Base-by-base conservation (phyloP, 2,329 filamentous ascomycete species). In the Fusarium xylarioides region DNA sequence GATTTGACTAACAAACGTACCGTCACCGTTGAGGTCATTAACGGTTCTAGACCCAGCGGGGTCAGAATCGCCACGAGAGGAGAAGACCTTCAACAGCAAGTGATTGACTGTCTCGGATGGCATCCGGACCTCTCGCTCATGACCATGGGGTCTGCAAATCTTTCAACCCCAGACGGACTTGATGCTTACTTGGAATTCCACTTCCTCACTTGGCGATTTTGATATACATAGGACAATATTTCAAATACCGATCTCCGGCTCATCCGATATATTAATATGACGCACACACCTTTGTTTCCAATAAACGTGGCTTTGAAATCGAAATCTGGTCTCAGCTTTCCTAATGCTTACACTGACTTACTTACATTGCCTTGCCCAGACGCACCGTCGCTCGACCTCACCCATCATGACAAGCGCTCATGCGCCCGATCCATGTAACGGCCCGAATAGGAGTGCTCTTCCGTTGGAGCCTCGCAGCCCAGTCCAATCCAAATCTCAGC, bases 361-460 rank as follows among this genome's bases (percentile, higher is more conserved):
- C 58, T 57, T 60, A 47, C 26, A 60, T 42, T 50, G 43, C 28
- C 26, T 49, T 49, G 38, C 32, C 52, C n/a, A 46, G 47, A 57
- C 54, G 44, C 42, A 57, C 66, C 54, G 62, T 57, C 28, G 28
- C 53, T 32, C 44, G 40, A 34, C 42, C 52, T 73, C 55, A 34
- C 55, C 58, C 68, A 61, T 57, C 57, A 64, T 58, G 62, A 70
- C 59, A 66, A 56, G 63, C 56, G 57, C 32, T 50, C 49, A 65
- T 56, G 49, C 53, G 32, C 32, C 53, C 57, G 49, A 54, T 58
- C 47, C 49, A 35, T 43, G 60, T 52, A 78, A 78, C 76, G 76
- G 76, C 76, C 76, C 76, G 76, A 78, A 78, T 78, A 78, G 70
- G 63, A 61, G 50, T 44, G 62, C 57, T 61, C 54, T 70, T 69